Evolutionary conservation across 495 filamentous ascomycete genomes (phyloP), one percentile per base, ranked within the genome.

Genomic region (Xylona heveae): DNA sequence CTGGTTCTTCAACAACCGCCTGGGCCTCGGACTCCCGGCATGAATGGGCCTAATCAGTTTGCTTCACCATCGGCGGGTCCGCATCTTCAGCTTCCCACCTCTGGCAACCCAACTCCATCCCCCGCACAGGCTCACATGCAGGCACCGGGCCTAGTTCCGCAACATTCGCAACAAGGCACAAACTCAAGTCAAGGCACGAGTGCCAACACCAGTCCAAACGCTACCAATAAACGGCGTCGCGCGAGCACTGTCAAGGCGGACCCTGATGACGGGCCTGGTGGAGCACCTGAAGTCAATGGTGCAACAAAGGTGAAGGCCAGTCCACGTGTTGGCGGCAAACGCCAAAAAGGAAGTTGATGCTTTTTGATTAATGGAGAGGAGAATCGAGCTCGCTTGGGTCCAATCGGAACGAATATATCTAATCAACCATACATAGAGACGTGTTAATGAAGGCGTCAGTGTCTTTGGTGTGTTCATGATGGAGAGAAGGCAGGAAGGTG

Each of bases 151-250:
- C 84, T 91, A 70, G 61, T 68, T 20, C 52, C 67, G 13, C 74
- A 78, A 39, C 75, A 71, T 35, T 78, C 71, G 41, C 72, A 78
- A 48, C 73, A 78, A 42, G 72, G 73, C 19, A 59, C 62, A 27
- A 65, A 59, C 35, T 61, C 58, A 37, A 74, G 64, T n/a, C 71
- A 72, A 38, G 75, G 64, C 1, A 69, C 70, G 2, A 84, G 77
- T 41, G 74, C 78, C 5, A 90, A 79, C 46, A 85, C 83, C 3
- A 90, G 81, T 33, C 83, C 83, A 6, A 77, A 74, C 34, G 68
- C 73, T 20, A 71, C 63, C 28, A 76, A 73, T 46, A 84, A 88
- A 53, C 68, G 80, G 36, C 62, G 83, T 35, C 58, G 80, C 24
- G 58, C 72, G 6, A 83, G 78, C 37, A 68, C 68, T 3, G 75